Evolutionary conservation across 2,329 filamentous ascomycete genomes (phyloP).

Genomic region (Nakataea oryzae): DNA sequence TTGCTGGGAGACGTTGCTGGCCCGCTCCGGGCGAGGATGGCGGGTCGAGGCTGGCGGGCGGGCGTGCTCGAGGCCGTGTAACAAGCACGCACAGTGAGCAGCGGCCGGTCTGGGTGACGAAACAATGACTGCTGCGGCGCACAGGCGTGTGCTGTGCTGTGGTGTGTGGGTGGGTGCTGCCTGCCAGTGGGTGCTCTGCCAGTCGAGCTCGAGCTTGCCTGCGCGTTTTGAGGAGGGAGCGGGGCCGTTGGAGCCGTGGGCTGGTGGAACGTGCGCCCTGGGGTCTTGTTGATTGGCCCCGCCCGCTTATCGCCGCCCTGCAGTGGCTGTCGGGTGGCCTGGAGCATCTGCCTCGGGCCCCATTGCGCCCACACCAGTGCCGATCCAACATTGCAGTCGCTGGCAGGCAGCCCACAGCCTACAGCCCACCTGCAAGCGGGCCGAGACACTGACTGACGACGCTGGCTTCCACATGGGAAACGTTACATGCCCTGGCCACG

Average conservation of each 20-base stretch:
- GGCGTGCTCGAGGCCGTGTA: not conserved
- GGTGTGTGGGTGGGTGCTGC: too few species aligned
- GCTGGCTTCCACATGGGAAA: not conserved
- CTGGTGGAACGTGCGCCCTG: not conserved
- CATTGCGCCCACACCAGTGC: not conserved
- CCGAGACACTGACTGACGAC: not conserved
- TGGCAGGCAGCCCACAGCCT: too few species aligned
- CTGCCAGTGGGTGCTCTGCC: too few species aligned
- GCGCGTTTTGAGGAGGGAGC: not conserved
- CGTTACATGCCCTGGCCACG: not conserved
- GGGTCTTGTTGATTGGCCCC: not conserved
- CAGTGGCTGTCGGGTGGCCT: not conserved
- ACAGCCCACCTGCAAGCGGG: too few species aligned
- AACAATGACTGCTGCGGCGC: not conserved
- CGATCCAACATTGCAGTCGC: too few species aligned
- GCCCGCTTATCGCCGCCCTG: too few species aligned
- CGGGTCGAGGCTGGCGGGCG: too few species aligned
- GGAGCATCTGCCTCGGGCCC: too few species aligned
- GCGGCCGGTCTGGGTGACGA: too few species aligned
- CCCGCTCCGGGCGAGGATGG: not conserved
- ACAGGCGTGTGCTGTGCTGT: not conserved
- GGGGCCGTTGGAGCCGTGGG: too few species aligned
- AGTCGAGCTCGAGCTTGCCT: too few species aligned
- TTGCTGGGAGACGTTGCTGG: conserved; percentile 1
- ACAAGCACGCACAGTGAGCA: too few species aligned